phyloP scores from a whole-genome alignment of 495 filamentous ascomycete species.

The Parathielavia hyrcaniae region DNA sequence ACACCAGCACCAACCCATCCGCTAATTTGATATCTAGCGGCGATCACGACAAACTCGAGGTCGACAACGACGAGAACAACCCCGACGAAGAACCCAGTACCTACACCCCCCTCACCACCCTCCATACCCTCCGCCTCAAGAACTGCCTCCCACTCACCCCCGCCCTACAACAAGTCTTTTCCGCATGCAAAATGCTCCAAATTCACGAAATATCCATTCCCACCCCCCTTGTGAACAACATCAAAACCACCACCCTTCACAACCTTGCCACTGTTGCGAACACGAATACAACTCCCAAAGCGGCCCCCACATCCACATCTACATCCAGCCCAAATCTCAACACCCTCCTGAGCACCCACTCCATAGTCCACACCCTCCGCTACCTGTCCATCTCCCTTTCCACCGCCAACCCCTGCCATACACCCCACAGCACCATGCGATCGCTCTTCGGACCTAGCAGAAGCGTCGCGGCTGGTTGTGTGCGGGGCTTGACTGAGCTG shows the following conservation, averaged over 20 bases:
- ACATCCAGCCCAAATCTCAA: no score
- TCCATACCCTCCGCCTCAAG: background rate
- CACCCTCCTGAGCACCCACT: background rate
- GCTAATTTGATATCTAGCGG: background rate
- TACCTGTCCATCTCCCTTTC: background rate
- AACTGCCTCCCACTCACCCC: background rate
- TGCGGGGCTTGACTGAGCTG: background rate
- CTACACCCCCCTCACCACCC: background rate
- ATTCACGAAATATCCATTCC: background rate
- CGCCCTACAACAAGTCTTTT: background rate
- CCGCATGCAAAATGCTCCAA: background rate
- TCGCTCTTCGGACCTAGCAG: background rate
- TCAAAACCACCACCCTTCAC: no score
- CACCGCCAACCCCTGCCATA: background rate
- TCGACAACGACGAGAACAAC: background rate
- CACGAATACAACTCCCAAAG: no score
- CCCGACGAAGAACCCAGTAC: background rate
- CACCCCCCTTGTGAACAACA: no score
- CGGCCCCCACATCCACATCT: no score
- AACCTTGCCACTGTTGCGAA: no score
- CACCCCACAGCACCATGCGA: background rate
- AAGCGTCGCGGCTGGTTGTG: background rate
- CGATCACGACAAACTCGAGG: background rate
- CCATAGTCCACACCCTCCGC: background rate
- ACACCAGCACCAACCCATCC: background rate